phyloP scores from a whole-genome alignment of 1,139 yeast genomes.

The Petasospora rhodanensis region DNA sequence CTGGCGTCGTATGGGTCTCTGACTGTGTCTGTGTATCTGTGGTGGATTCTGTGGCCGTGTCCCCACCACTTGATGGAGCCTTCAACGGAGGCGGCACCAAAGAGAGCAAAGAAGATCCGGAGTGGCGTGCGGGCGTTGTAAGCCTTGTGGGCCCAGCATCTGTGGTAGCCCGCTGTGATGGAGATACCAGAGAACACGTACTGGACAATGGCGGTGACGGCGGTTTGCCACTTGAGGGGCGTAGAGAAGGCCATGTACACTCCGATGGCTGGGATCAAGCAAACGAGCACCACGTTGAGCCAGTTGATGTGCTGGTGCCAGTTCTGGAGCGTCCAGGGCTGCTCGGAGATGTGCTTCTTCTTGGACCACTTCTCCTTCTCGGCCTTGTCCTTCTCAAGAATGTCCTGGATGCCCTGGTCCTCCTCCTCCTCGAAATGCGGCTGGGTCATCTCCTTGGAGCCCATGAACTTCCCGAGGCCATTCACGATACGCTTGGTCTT shows the following conservation, averaged over 20 bases:
- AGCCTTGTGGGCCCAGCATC: slow-evolving; percentile 86
- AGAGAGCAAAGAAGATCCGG: slow-evolving; percentile 67
- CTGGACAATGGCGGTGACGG: slow-evolving; percentile 53
- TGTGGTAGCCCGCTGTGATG: slow-evolving; percentile 93
- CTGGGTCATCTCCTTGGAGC: slow-evolving; percentile 64
- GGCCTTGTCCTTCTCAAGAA: slow-evolving; percentile 52
- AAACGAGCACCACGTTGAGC: slow-evolving; percentile 81
- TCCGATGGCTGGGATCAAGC: slow-evolving; percentile 67
- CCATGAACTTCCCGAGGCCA: slow-evolving; percentile 76
- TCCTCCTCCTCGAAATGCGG: slow-evolving; percentile 63
- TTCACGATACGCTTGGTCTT: slow-evolving; percentile 66
- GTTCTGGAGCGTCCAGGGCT: slow-evolving; percentile 81
- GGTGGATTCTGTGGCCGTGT: slow-evolving; percentile 95
- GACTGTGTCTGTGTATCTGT: slow-evolving; percentile 92
- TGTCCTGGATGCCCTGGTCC: slow-evolving; percentile 42
- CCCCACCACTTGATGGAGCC: slow-evolving; percentile 99
- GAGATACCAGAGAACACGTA: slow-evolving; percentile 79
- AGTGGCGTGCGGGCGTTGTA: slow-evolving; percentile 74
- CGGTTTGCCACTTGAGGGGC: slow-evolving; percentile 59
- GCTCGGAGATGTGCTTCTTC: slow-evolving; percentile 76
- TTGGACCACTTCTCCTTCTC: slow-evolving; percentile 45
- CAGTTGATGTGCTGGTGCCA: slow-evolving; percentile 91
- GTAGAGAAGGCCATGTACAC: slow-evolving; percentile 46
- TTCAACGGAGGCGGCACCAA: slow-evolving; percentile 94
- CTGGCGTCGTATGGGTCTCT: slow-evolving; percentile 98